These are phyloP conservation scores for Mortierella claussenii DNA, from an alignment of 192 early-diverging fungal genomes.

Conservation along the genomic window DNA sequence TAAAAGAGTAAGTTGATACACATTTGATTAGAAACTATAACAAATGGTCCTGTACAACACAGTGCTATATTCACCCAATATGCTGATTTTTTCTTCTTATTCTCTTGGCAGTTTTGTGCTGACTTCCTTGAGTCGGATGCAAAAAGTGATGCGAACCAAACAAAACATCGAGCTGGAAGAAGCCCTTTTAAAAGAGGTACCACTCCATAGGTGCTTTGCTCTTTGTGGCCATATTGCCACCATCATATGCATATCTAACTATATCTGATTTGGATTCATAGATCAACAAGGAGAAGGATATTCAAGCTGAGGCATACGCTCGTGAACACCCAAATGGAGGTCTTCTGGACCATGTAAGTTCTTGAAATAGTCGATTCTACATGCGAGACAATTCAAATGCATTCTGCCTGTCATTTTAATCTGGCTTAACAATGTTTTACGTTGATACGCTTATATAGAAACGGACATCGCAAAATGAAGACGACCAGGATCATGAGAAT, in stretches of 20 bases:
- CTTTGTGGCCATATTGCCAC: no score
- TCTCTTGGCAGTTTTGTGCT: conserved; percentile 20
- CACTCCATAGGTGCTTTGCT: no score
- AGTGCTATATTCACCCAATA: neutral
- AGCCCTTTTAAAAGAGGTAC: conserved; percentile 41
- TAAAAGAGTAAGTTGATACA: conserved; percentile 66
- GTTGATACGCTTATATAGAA: neutral
- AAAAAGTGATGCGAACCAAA: conserved; percentile 38
- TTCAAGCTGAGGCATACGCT: conserved; percentile 34
- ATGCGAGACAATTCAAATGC: neutral
- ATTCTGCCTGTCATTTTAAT: neutral
- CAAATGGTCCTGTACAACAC: neutral
- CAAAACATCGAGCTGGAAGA: conserved; percentile 48
- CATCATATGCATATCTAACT: neutral
- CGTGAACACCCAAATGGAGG: conserved; percentile 37
- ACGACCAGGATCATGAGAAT: no score
- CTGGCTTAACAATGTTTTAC: neutral
- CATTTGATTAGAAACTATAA: neutral
- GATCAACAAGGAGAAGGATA: conserved; percentile 50
- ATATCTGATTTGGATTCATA: conserved; percentile 5
- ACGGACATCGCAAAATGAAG: conserved; percentile 10
- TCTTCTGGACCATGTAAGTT: conserved; percentile 25
- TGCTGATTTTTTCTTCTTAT: neutral
- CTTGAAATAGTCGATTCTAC: neutral
- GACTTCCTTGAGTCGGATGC: conserved; percentile 30